Percentiles rank a stretch among this genome's conserved stretches.
phyloP scores from a whole-genome alignment of 2,329 filamentous ascomycete species.

The Cytospora piceicola region DNA sequence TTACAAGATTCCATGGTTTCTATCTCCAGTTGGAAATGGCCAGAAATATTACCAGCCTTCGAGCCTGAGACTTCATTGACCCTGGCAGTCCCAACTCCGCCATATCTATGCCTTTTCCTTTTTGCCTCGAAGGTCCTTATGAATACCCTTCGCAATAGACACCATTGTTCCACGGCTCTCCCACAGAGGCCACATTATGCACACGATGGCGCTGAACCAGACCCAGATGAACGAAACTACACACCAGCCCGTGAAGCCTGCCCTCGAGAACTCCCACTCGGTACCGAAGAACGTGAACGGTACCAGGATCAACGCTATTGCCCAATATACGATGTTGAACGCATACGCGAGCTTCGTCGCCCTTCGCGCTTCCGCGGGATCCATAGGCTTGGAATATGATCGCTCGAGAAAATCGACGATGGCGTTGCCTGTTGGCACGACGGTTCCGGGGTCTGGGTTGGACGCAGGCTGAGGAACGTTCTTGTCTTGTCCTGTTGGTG shows the following conservation, averaged over 20 bases:
- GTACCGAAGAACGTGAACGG: slow-evolving; percentile 46
- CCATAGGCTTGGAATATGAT: slow-evolving; percentile 47
- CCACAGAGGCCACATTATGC: slow-evolving; percentile 45
- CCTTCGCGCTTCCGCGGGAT: slow-evolving; percentile 42
- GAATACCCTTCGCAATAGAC: slow-evolving; percentile 33
- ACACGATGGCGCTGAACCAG: slow-evolving; percentile 43
- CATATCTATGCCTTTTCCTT: background rate
- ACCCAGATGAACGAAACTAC: slow-evolving; percentile 48
- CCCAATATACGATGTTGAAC: slow-evolving; percentile 42
- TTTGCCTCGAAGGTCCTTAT: background rate
- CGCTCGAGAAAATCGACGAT: slow-evolving; percentile 47
- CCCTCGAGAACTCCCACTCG: slow-evolving; percentile 41
- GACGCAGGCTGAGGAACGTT: slow-evolving; percentile 28
- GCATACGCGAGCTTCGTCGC: slow-evolving; percentile 43
- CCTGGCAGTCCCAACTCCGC: too few relatives aligned
- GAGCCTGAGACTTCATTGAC: background rate
- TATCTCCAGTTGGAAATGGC: background rate
- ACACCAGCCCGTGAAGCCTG: slow-evolving; percentile 45
- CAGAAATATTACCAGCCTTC: too few relatives aligned
- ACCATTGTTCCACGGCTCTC: slow-evolving; percentile 42
- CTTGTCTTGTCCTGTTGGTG: background rate
- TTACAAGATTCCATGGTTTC: background rate
- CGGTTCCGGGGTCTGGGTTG: slow-evolving; percentile 33
- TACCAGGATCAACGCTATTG: slow-evolving; percentile 43
- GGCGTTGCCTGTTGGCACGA: slow-evolving; percentile 43